These are phyloP conservation scores for Fragaria vesca DNA, from an alignment of 306 rosid species.

Conservation along the genomic window DNA sequence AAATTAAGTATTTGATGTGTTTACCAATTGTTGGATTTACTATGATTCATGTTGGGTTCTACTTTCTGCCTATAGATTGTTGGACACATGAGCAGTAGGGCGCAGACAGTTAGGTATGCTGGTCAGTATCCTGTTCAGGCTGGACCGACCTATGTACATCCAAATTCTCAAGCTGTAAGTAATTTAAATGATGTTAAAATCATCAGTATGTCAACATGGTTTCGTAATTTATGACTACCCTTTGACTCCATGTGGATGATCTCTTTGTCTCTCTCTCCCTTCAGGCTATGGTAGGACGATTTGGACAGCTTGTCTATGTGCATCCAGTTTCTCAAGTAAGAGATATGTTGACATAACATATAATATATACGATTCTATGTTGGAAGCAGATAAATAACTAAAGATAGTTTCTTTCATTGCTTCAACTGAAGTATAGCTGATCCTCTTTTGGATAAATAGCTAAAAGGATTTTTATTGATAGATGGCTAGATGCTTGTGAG, in stretches of 20 bases:
- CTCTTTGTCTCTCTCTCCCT: conserved; percentile 22
- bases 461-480: neutral
- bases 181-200: conserved; percentile 14
- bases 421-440: neutral
- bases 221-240: conserved; percentile 1
- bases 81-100: conserved; percentile 67
- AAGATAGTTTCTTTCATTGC: conserved; percentile 2
- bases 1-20: neutral
- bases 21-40: neutral
- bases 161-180: conserved; percentile 79
- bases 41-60: conserved; percentile 17
- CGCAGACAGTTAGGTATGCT: conserved; percentile 62
- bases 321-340: conserved; percentile 87
- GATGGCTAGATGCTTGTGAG: neutral
- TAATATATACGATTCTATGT: neutral
- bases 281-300: conserved; percentile 84
- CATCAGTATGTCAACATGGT: conserved; percentile 16
- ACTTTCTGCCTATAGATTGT: conserved; percentile 50
- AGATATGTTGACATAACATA: conserved; percentile 8
- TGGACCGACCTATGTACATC: conserved; percentile 62
- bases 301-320: conserved; percentile 72
- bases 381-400: conserved; percentile 26
- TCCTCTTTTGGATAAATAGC: neutral
- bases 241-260: conserved; percentile 18
- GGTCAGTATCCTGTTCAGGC: conserved; percentile 67